phyloP scores from a whole-genome alignment of 768 basidiomycete species.

The Boletus sp. region DNA sequence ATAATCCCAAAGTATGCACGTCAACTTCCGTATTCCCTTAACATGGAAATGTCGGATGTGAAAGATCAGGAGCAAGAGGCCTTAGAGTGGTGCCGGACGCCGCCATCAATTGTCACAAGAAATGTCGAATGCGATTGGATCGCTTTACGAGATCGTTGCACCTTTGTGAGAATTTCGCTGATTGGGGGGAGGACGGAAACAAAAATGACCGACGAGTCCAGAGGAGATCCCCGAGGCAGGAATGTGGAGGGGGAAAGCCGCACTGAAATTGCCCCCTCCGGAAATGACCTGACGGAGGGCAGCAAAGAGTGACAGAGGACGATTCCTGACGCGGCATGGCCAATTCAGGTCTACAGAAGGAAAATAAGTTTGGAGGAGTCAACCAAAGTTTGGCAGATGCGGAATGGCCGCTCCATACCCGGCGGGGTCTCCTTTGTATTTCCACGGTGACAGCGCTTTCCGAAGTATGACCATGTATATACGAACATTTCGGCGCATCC shows the following conservation, averaged over 20 bases:
- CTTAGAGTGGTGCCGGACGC: neutral
- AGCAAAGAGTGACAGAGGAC: neutral
- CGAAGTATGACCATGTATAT: neutral
- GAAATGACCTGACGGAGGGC: neutral
- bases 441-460: neutral
- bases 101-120: neutral
- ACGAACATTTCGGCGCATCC: neutral
- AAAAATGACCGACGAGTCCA: neutral
- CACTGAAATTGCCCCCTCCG: neutral
- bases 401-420: no score
- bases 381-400: neutral
- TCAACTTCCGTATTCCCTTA: neutral
- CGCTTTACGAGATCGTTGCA: neutral
- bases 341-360: neutral
- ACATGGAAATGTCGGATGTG: neutral
- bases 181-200: neutral
- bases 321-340: neutral
- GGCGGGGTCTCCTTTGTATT: neutral
- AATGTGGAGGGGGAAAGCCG: neutral
- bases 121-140: neutral
- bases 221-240: neutral
- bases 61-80: no score
- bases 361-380: neutral
- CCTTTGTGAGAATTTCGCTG: neutral
- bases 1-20: neutral